Conservation (phyloP, 192 early-diverging fungal genomes). For the Coemansia sp. region DNA sequence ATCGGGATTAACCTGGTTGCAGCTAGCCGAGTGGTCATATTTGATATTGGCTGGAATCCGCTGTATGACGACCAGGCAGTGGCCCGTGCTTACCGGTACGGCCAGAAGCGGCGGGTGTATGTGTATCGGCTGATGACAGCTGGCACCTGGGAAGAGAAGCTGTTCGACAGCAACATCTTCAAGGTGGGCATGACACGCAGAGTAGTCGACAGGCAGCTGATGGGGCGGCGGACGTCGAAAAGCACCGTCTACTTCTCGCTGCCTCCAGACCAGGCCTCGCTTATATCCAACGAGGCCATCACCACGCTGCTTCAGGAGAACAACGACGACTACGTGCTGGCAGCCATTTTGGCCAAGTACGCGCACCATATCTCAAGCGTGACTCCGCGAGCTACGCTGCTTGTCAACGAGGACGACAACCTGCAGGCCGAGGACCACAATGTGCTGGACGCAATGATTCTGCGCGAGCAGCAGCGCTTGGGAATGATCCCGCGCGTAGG, state of each 20-base stretch:
- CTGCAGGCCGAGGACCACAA: constrained; percentile 11
- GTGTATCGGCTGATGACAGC: constrained; percentile 64
- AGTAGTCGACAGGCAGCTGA: constrained; percentile 63
- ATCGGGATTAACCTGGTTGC: constrained; percentile 67
- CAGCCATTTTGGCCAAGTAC: constrained; percentile 11
- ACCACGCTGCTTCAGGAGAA: constrained; percentile 10
- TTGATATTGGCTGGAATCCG: constrained; percentile 81
- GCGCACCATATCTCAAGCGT: constrained; percentile 8
- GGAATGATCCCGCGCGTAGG: constrained; percentile 11
- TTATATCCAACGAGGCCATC: constrained; percentile 2
- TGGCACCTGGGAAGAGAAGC: constrained; percentile 59
- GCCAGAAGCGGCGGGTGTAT: constrained; percentile 65
- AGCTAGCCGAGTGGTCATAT: constrained; percentile 70
- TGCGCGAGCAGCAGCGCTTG: constrained; percentile 25
- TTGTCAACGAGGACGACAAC: constrained; percentile 38
- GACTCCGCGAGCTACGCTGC: constrained; percentile 35
- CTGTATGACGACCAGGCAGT: constrained; percentile 73
- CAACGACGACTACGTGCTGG: constrained; percentile 28
- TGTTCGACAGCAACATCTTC: constrained; percentile 68
- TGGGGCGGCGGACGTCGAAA: constrained; percentile 48
- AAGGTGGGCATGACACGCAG: constrained; percentile 68
- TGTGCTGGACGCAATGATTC: constrained; percentile 7
- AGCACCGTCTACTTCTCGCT: constrained; percentile 57
- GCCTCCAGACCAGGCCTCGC: constrained; percentile 16
- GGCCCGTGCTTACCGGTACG: constrained; percentile 68